Evolutionary conservation across 2,329 filamentous ascomycete species (phyloP).

Genomic region (Fusarium cicatricum): DNA sequence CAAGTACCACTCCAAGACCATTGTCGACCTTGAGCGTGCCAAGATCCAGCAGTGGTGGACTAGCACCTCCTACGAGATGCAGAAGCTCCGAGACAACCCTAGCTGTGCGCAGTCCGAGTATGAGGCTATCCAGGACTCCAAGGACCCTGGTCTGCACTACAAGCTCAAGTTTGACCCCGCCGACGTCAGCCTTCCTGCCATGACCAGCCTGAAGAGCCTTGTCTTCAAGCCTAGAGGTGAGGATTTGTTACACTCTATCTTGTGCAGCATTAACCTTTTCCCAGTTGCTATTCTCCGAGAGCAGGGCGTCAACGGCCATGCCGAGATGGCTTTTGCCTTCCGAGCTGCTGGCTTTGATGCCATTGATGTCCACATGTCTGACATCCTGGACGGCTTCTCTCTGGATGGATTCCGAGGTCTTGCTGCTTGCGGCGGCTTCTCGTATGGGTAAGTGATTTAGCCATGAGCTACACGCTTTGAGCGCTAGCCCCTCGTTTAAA

Average conservation of each 20-base stretch:
- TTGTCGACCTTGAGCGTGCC: constrained; percentile 74
- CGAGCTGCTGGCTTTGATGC: constrained; percentile 88
- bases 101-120: constrained; percentile 86
- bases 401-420: constrained; percentile 86
- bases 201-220: constrained; percentile 54
- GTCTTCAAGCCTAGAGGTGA: constrained; percentile 65
- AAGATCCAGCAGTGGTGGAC: constrained; percentile 90
- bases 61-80: constrained; percentile 88
- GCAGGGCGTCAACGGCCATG: constrained; percentile 93
- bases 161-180: constrained; percentile 81
- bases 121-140: constrained; percentile 74
- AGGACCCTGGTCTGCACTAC: constrained; percentile 85
- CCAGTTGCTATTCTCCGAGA: constrained; percentile 93
- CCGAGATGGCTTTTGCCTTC: constrained; percentile 99
- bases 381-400: constrained; percentile 81
- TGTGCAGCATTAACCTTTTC: constrained; percentile 64
- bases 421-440: constrained; percentile 96
- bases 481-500: background rate
- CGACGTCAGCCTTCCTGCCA: constrained; percentile 75
- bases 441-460: constrained; percentile 68
- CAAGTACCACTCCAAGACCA: constrained; percentile 71
- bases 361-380: constrained; percentile 96
- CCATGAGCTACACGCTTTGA: background rate
- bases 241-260: constrained; percentile 24
- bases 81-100: constrained; percentile 88